phyloP scores from a whole-genome alignment of 2,329 filamentous ascomycete species.

The Xylaria digitata region DNA sequence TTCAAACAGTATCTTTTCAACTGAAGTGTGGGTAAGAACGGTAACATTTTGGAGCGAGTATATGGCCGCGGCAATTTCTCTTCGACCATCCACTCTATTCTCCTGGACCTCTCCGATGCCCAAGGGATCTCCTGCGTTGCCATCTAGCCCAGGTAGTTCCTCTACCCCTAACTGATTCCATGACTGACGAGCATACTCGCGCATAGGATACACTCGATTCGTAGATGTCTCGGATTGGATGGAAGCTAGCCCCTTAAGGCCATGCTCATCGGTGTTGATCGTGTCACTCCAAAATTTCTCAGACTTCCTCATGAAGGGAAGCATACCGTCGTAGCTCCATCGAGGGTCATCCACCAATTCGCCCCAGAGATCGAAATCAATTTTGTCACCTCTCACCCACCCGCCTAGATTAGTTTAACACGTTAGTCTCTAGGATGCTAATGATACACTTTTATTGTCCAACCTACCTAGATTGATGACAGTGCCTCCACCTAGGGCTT shows the following conservation, averaged over 20 bases:
- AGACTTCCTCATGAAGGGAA: constrained; percentile 54
- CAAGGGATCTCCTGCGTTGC: constrained; percentile 41
- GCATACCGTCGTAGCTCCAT: constrained; percentile 55
- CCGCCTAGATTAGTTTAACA: constrained; percentile 33
- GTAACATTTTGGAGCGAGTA: constrained; percentile 4
- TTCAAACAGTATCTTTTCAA: constrained; percentile 7
- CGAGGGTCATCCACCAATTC: constrained; percentile 47
- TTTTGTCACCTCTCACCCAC: constrained; percentile 55
- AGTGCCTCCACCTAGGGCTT: constrained; percentile 53
- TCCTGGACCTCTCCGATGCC: constrained; percentile 42
- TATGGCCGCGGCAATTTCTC: constrained; percentile 35
- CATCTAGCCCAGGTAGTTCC: constrained; percentile 32
- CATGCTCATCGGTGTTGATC: constrained; percentile 41
- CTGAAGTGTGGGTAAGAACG: constrained; percentile 2
- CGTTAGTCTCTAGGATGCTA: background rate
- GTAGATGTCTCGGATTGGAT: constrained; percentile 43
- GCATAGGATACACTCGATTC: constrained; percentile 50
- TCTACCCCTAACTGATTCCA: constrained; percentile 50
- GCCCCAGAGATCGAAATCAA: constrained; percentile 58
- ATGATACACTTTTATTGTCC: too few species aligned
- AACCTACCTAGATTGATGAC: constrained; percentile 52
- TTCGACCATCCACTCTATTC: constrained; percentile 32
- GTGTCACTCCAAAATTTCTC: constrained; percentile 45
- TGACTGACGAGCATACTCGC: constrained; percentile 44
- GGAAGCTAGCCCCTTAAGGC: constrained; percentile 41